phyloP scores from a whole-genome alignment of 371 early-diverging fungal species.

The Choanephora cucurbitarum region DNA sequence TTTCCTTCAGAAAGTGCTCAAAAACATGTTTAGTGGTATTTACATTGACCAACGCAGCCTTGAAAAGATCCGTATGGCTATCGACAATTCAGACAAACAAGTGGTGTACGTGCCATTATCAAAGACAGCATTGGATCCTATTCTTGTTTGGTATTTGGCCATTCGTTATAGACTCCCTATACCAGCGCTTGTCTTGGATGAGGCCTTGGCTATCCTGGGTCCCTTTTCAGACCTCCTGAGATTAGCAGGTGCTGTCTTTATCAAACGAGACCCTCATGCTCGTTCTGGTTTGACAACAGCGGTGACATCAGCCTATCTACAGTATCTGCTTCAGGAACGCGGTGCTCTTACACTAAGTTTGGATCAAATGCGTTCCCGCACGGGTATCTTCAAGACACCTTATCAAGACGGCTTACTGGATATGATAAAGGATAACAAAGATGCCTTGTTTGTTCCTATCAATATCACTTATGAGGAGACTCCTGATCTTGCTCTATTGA shows the following conservation, averaged over 20 bases:
- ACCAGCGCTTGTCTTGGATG: constrained; percentile 29
- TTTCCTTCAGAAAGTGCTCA: constrained; percentile 25
- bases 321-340: constrained; percentile 23
- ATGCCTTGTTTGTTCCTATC: constrained; percentile 32
- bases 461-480: constrained; percentile 32
- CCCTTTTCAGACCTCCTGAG: constrained; percentile 34
- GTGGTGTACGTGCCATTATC: constrained; percentile 39
- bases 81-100: constrained; percentile 16
- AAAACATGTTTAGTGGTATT: constrained; percentile 30
- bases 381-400: constrained; percentile 23
- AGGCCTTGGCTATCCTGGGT: constrained; percentile 33
- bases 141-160: constrained; percentile 34
- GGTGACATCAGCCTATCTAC: constrained; percentile 29
- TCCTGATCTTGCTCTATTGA: constrained; percentile 25
- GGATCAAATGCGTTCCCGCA: constrained; percentile 30
- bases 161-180: constrained; percentile 36
- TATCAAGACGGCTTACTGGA: constrained; percentile 28
- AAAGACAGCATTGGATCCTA: constrained; percentile 31
- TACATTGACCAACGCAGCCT: constrained; percentile 18
- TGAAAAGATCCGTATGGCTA: constrained; percentile 18
- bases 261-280: constrained; percentile 27
- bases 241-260: constrained; percentile 31
- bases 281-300: constrained; percentile 27
- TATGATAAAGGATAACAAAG: constrained; percentile 16
- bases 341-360: constrained; percentile 27